Conservation (phyloP, 371 early-diverging fungal genomes). For the Batkoa obscura region DNA sequence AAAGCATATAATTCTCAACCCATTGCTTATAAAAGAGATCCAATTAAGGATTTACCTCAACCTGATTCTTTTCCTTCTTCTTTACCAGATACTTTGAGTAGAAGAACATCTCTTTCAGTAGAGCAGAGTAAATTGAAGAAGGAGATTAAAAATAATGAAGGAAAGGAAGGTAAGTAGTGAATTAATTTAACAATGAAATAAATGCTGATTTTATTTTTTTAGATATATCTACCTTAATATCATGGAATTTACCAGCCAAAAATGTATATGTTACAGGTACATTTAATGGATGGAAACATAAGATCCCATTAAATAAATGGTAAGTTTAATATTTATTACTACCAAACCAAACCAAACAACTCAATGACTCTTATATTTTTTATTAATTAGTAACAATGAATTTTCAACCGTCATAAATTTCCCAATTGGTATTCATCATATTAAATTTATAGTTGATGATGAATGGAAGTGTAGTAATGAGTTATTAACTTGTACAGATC, state of each 20-base stretch:
- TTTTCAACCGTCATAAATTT: slow-evolving; percentile 70
- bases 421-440: slow-evolving; percentile 79
- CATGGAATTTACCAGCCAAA: slow-evolving; percentile 76
- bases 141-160: not conserved
- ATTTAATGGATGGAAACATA: slow-evolving; percentile 94
- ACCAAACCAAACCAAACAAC: too few species aligned
- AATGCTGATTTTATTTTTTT: not conserved
- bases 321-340: slow-evolving; percentile 1
- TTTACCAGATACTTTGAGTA: not conserved
- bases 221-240: slow-evolving; percentile 55
- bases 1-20: not conserved
- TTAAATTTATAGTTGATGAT: slow-evolving; percentile 95
- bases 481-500: slow-evolving; percentile 74
- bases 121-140: too few species aligned
- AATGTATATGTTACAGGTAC: slow-evolving; percentile 87
- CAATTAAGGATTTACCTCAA: too few species aligned
- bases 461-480: slow-evolving; percentile 92
- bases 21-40: not conserved
- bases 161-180: not conserved
- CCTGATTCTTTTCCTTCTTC: slow-evolving; percentile 5
- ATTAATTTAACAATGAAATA: not conserved
- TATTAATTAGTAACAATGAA: slow-evolving; percentile 31
- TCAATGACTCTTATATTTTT: slow-evolving; percentile 9
- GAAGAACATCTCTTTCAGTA: too few species aligned
- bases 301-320: slow-evolving; percentile 46